A percentile compares a stretch with the other conserved stretches of the same genome.
Evolutionary conservation across 176 grass and related monocot genomes (phyloP).

Genomic region (Oryza meridionalis): DNA sequence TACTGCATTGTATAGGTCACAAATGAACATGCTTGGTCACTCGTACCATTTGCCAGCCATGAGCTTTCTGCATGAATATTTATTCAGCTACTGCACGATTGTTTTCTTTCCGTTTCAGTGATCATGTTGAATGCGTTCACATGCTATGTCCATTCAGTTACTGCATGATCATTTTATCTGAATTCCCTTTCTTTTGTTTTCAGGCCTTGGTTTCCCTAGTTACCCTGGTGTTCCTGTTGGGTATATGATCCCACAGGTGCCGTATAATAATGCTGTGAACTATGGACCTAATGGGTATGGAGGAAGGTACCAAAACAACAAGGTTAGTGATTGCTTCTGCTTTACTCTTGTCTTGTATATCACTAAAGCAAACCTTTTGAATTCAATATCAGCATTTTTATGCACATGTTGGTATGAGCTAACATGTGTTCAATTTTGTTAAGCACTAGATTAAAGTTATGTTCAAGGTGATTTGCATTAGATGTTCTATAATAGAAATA

Average conservation of each 20-base stretch:
- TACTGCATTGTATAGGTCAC: not conserved
- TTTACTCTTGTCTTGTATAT: not conserved
- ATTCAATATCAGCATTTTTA: not conserved
- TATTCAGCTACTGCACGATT: not conserved
- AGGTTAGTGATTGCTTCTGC: constrained; percentile 53
- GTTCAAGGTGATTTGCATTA: not conserved
- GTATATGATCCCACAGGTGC: constrained; percentile 78
- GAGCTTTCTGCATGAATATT: not conserved
- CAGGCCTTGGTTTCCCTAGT: constrained; percentile 62
- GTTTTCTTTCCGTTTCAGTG: not conserved
- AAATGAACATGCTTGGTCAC: not conserved
- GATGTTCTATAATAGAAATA: constrained; percentile 12
- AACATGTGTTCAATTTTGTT: not conserved
- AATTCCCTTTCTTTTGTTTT: constrained; percentile 20
- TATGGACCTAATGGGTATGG: constrained; percentile 86
- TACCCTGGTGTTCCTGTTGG: constrained; percentile 79
- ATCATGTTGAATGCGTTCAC: not conserved
- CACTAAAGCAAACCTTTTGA: not conserved
- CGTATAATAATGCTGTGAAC: constrained; percentile 61
- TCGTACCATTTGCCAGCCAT: not conserved
- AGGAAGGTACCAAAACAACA: constrained; percentile 85
- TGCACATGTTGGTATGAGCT: constrained; percentile 10
- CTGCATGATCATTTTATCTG: not conserved
- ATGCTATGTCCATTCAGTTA: not conserved
- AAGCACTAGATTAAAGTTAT: not conserved